Evolutionary conservation across 352 stramenopile species (phyloP), one percentile per base, ranked within the genome.

Genomic region (Globisporangium takayamanum): DNA sequence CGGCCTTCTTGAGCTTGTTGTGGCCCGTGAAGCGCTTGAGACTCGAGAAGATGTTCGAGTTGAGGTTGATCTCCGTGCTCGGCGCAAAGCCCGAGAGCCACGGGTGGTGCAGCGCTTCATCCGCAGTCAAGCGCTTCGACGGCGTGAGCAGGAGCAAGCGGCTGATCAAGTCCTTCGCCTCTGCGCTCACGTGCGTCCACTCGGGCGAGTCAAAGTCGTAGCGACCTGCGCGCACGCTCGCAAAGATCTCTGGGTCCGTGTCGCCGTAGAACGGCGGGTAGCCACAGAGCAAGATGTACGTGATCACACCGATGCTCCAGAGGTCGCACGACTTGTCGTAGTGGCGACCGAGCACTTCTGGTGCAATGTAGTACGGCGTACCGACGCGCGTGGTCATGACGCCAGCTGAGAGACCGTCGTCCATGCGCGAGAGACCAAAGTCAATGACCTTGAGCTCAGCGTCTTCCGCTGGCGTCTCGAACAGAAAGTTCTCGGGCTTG

Each of bases 361-460:
- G 93, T 6, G 93, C 93, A 52, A 98, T 97, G 72, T 97, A 97
- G 73, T 98, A 98, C 3, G 92, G 90, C 33, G 97, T 99, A 20
- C 97, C 97, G 11, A 99, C 96, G 15, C 95, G 92, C 50, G 98
- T 98, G 39, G 97, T 97, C 76, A 98, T 97, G 57, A 90, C 82
- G 20, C 81, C 81, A 26, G 83, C 80, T 42, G 68, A 83, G 20
- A 90, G 72, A 0, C 79, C 84, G 28, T 96, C 88, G 60, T 97
- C 86, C 74, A 97, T 97, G 37, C 87, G 84, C 33, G 87, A 96
- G 16, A 99, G 81, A 14, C 96, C 96, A 79, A 99, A 99, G 77
- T 99, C 96, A 68, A 99, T 99, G 66, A 99, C 96, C 75, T 99
- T 99, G 41, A 99, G 79, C 66, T 96, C 83, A 3, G 88, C 78